A percentile compares a stretch with the other conserved stretches of the same genome.
phyloP scores from a whole-genome alignment of 1,284 basidiomycete genomes.

The Puccinia horiana region DNA sequence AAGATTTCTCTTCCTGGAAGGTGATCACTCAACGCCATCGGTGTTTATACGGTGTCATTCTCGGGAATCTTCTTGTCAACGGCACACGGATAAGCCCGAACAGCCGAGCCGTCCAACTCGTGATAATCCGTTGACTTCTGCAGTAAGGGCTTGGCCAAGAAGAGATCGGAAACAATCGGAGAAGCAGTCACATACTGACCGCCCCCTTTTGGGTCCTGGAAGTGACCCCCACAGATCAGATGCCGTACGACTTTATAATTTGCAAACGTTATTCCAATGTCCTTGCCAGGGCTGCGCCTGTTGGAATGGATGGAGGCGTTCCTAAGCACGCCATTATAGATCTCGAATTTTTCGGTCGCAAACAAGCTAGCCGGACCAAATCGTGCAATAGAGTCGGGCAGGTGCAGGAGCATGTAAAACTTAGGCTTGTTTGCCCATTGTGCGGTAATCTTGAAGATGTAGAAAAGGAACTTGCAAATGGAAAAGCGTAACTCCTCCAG shows the following conservation, averaged over 20 bases:
- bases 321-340: background rate
- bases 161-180: background rate
- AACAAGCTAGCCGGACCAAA: constrained; percentile 24
- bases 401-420: constrained; percentile 24
- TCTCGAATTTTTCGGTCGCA: constrained; percentile 27
- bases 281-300: background rate
- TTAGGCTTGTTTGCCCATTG: constrained; percentile 41
- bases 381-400: background rate
- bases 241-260: constrained; percentile 3
- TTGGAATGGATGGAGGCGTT: constrained; percentile 23
- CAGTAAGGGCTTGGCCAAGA: background rate
- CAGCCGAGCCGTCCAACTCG: too few species aligned
- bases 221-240: constrained; percentile 58
- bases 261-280: background rate
- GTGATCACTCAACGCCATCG: background rate
- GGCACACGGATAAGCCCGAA: background rate
- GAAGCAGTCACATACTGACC: background rate
- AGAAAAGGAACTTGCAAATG: background rate
- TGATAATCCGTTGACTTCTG: constrained; percentile 12
- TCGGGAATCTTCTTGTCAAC: background rate
- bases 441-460: background rate
- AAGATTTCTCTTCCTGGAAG: background rate
- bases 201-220: background rate
- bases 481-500: constrained; percentile 53
- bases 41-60: too few species aligned